A percentile compares a stretch with the other conserved stretches of the same genome.
Evolutionary conservation across 2,329 filamentous ascomycete species (phyloP).

Genomic region (Colletotrichum paranaense): DNA sequence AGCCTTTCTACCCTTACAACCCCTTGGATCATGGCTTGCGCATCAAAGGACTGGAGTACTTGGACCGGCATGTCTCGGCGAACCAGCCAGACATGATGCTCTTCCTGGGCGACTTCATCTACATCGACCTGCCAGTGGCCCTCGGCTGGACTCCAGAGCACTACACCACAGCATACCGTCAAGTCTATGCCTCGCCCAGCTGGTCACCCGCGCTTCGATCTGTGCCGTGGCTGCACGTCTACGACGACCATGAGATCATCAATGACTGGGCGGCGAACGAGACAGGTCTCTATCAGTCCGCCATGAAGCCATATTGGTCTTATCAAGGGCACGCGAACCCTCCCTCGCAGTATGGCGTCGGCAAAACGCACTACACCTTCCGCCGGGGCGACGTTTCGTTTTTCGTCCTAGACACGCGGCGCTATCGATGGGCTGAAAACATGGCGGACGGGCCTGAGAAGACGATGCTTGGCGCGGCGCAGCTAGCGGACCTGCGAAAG

Average conservation of each 20-base stretch:
- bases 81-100: slow-evolving; percentile 59
- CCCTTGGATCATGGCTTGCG: slow-evolving; percentile 70
- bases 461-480: slow-evolving; percentile 71
- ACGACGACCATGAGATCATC: slow-evolving; percentile 78
- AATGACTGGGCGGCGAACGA: slow-evolving; percentile 77
- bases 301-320: slow-evolving; percentile 71
- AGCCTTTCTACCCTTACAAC: slow-evolving; percentile 75
- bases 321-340: slow-evolving; percentile 76
- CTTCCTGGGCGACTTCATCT: slow-evolving; percentile 69
- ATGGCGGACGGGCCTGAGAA: slow-evolving; percentile 50
- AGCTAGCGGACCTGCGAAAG: slow-evolving; percentile 67
- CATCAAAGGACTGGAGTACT: slow-evolving; percentile 68
- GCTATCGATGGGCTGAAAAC: slow-evolving; percentile 58
- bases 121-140: slow-evolving; percentile 64
- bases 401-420: slow-evolving; percentile 76
- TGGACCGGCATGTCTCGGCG: slow-evolving; percentile 16
- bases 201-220: slow-evolving; percentile 57
- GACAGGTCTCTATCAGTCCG: slow-evolving; percentile 69
- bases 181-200: slow-evolving; percentile 75
- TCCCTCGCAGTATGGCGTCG: slow-evolving; percentile 50
- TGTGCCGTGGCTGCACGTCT: slow-evolving; percentile 76
- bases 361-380: slow-evolving; percentile 74
- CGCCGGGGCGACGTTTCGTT: slow-evolving; percentile 72
- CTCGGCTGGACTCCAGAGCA: slow-evolving; percentile 36
- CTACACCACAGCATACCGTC: slow-evolving; percentile 60